Evolutionary conservation across 2,329 filamentous ascomycete species (phyloP).

Genomic region (Blastomyces gilchristii): DNA sequence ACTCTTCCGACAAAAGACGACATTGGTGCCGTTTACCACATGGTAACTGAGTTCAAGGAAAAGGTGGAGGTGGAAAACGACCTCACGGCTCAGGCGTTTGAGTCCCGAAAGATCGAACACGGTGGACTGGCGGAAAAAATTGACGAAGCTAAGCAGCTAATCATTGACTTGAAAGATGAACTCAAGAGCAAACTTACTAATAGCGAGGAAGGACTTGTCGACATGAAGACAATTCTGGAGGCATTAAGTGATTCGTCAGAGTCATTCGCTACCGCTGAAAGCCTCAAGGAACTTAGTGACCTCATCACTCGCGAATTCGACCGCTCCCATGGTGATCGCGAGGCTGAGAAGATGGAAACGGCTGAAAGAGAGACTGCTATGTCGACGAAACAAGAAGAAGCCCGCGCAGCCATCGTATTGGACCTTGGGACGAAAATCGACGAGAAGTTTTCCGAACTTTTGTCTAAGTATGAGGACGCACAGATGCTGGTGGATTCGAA

Average conservation of each 20-base stretch:
- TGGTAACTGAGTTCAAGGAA: conserved; percentile 58
- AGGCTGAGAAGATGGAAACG: conserved; percentile 68
- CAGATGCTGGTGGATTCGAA: conserved; percentile 65
- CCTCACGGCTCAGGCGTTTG: conserved; percentile 65
- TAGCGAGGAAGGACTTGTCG: conserved; percentile 52
- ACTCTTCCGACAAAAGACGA: conserved; percentile 67
- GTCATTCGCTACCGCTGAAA: conserved; percentile 42
- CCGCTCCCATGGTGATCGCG: conserved; percentile 67
- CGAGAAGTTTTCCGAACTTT: conserved; percentile 69
- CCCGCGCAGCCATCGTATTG: conserved; percentile 44
- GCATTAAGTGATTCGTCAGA: conserved; percentile 53
- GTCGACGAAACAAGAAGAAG: conserved; percentile 51
- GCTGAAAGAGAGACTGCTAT: conserved; percentile 49
- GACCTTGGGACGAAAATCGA: conserved; percentile 52
- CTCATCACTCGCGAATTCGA: conserved; percentile 80
- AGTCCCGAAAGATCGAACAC: conserved; percentile 75
- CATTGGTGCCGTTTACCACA: conserved; percentile 56
- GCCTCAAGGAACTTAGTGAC: conserved; percentile 61
- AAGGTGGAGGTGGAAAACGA: conserved; percentile 58
- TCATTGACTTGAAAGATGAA: conserved; percentile 68
- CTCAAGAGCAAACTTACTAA: conserved; percentile 68
- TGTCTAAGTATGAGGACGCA: conserved; percentile 81
- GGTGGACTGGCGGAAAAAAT: conserved; percentile 68
- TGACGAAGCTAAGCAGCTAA: conserved; percentile 62
- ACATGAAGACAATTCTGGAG: conserved; percentile 51